phyloP scores from a whole-genome alignment of 768 basidiomycete species.

The Vararia minispora region DNA sequence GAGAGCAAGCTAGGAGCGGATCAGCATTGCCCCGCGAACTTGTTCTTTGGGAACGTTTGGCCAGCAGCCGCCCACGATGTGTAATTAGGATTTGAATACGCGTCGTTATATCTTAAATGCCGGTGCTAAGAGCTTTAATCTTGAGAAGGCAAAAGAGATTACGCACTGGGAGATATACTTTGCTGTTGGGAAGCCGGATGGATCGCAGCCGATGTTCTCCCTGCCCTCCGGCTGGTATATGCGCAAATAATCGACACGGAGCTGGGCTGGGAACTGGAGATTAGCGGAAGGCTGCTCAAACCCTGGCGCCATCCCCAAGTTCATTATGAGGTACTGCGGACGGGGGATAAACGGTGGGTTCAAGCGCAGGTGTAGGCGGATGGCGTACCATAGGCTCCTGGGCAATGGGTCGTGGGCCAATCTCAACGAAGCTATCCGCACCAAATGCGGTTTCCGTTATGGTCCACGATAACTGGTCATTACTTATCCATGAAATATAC shows the following conservation, averaged over 20 bases:
- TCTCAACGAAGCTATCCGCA: slow-evolving; percentile 43
- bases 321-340: slow-evolving; percentile 38
- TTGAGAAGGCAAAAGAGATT: too few relatives aligned
- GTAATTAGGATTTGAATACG: slow-evolving; percentile 58
- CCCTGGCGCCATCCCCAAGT: slow-evolving; percentile 48
- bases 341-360: background rate
- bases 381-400: slow-evolving; percentile 70
- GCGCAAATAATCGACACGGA: slow-evolving; percentile 76
- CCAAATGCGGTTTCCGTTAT: slow-evolving; percentile 51
- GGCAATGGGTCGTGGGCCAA: slow-evolving; percentile 58
- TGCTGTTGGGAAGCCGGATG: slow-evolving; percentile 58
- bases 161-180: slow-evolving; percentile 64
- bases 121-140: too few relatives aligned
- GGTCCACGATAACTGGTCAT: slow-evolving; percentile 57
- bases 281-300: slow-evolving; percentile 48
- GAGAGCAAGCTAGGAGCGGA: too few relatives aligned
- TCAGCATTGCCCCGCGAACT: slow-evolving; percentile 32
- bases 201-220: slow-evolving; percentile 58
- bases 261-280: slow-evolving; percentile 39
- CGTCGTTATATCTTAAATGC: slow-evolving; percentile 41
- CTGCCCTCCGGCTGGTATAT: slow-evolving; percentile 49
- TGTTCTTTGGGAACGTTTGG: slow-evolving; percentile 41
- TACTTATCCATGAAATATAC: slow-evolving; percentile 76
- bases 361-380: background rate
- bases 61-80: slow-evolving; percentile 35